These are phyloP conservation scores for Hyphopichia fennica DNA, from an alignment of 1,139 yeast species.

Conservation along the genomic window DNA sequence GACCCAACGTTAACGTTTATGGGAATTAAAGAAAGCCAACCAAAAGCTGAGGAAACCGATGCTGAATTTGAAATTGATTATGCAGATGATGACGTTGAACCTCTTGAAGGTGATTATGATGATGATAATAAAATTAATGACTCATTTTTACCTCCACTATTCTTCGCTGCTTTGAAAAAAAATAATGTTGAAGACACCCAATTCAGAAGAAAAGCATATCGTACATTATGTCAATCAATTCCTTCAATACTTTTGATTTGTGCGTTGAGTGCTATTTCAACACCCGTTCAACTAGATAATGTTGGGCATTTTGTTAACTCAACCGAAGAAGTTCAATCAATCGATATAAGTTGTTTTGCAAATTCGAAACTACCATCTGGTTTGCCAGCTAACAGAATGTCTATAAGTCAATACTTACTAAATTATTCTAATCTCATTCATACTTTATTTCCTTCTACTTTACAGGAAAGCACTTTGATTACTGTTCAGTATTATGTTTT, in stretches of 20 bases:
- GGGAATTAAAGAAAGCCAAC: constrained; percentile 9
- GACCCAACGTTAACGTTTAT: constrained; percentile 23
- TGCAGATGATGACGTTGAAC: not conserved
- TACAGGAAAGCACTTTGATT: constrained; percentile 18
- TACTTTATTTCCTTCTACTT: constrained; percentile 23
- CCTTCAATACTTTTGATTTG: constrained; percentile 32
- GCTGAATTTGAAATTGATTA: not conserved
- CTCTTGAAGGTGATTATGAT: not conserved
- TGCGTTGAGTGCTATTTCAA: constrained; percentile 34
- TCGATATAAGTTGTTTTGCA: constrained; percentile 18
- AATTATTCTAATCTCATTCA: constrained; percentile 24
- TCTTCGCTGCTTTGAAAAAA: constrained; percentile 12
- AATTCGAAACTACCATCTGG: constrained; percentile 11
- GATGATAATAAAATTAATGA: not conserved
- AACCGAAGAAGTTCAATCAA: constrained; percentile 26
- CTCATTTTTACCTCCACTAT: constrained; percentile 9
- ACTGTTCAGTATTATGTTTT: constrained; percentile 32
- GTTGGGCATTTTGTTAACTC: constrained; percentile 28
- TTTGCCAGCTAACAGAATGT: constrained; percentile 20
- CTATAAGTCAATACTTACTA: constrained; percentile 24
- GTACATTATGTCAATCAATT: constrained; percentile 22
- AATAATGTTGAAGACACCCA: constrained; percentile 17
- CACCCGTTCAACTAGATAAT: constrained; percentile 36
- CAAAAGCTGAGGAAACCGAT: not conserved
- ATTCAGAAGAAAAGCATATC: constrained; percentile 21